Base-by-base conservation (phyloP, 225 moss, liverwort and hornwort species). In the Marchantia paleacea region DNA sequence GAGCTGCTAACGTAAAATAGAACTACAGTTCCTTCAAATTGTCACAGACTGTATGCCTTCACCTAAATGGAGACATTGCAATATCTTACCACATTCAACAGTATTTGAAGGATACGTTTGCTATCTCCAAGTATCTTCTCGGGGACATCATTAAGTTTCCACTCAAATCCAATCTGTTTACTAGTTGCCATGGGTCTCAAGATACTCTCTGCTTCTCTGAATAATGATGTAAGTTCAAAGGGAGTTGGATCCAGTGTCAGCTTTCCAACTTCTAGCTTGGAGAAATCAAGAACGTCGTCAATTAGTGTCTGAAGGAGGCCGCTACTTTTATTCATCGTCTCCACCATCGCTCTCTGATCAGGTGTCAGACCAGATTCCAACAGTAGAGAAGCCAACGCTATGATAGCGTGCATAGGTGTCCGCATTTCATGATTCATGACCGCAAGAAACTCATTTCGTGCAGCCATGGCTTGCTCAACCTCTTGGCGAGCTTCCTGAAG, bases 371-470 rank as follows among this genome's bases (percentile, higher is more conserved):
- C 80, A 67, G 79, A 68, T 20, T 83, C 78, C 76, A 81, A 12
- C 28, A 87, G 76, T 20, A 84, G 79, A 7, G 82, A 87, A 29
- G 84, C 79, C 19, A 87, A 58, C n/a, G 84, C 87, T 65, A 82
- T 84, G 61, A 84, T 94, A 8, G 92, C 94, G 80, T 86, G 86
- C 96, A 96, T 96, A 6, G 96, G 96, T 74, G 96, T 96, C 4
- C 96, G 87, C 81, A 94, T 94, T 84, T 96, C 94, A 79, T 96
- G 94, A 79, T 94, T 96, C 96, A 96, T 96, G 88, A 96, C 92
- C 11, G 96, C 96, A 65, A 96, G 73, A 78, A 96, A 94, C 81
- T 94, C 94, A 13, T 91, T 82, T 87, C 94, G 50, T 88, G 94
- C 49, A 83, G 89, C 94, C 96, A 96, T 30, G 85, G 84, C 78